Percentiles rank a stretch among this genome's conserved stretches.
Conservation (phyloP, 2,329 filamentous ascomycete genomes). For the Pestalotiopsis sp. region DNA sequence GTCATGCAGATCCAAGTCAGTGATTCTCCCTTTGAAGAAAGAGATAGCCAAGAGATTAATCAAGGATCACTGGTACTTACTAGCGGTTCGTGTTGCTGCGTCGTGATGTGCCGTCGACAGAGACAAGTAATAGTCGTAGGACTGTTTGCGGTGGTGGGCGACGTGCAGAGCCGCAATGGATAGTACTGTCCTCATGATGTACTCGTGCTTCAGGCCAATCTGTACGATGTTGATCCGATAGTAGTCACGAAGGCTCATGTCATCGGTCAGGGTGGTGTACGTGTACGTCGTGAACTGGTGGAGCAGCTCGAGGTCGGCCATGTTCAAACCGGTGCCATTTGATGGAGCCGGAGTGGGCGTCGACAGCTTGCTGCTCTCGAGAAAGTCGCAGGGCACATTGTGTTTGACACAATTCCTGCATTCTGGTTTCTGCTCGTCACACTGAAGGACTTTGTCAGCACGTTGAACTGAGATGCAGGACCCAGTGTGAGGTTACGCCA, state of each 20-base stretch:
- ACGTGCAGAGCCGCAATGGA: conserved; percentile 42
- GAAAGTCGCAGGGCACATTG: conserved; percentile 5
- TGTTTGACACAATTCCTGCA: conserved; percentile 4
- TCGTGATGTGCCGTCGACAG: conserved; percentile 33
- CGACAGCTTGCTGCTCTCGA: neutral
- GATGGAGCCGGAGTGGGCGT: neutral
- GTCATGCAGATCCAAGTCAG: neutral
- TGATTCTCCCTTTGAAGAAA: too few relatives aligned
- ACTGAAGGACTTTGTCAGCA: neutral
- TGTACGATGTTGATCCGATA: conserved; percentile 40
- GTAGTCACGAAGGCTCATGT: conserved; percentile 33
- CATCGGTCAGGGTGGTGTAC: conserved; percentile 36
- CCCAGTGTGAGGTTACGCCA: neutral
- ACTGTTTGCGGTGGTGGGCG: conserved; percentile 31
- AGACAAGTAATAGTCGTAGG: conserved; percentile 30
- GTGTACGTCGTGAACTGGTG: conserved; percentile 44
- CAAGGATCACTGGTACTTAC: neutral
- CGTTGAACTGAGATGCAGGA: neutral
- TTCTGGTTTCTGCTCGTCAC: conserved; percentile 5
- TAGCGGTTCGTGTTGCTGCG: neutral
- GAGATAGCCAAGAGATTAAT: neutral
- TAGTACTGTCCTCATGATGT: conserved; percentile 40
- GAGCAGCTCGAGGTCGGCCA: conserved; percentile 42
- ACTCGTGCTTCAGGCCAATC: conserved; percentile 38
- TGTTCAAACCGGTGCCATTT: conserved; percentile 21